Base-by-base conservation (phyloP, 2,329 filamentous ascomycete species). In the Pseudocercospora pini-densiflorae region DNA sequence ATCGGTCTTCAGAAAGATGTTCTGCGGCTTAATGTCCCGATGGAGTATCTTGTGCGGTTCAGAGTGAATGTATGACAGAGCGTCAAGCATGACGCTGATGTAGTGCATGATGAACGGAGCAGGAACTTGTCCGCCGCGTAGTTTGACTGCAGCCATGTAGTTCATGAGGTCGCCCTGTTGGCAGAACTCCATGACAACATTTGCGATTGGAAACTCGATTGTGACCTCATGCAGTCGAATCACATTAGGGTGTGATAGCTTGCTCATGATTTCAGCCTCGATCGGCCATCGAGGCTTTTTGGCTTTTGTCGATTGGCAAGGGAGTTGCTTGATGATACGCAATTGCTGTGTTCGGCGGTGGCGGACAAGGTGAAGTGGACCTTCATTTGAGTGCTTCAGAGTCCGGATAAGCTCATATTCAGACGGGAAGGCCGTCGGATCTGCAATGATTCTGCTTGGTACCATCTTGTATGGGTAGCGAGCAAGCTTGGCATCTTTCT, bases 51-150 rank as follows among this genome's bases (percentile, higher is more conserved):
- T 19, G 9, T 16, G 16, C 1, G 55, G 51, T 3, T 71, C 69
- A n/a, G 57, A 14, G 36, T 75, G 74, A 3, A 74, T 23, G 63
- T 66, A 73, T 5, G 62, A 61, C 5, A 76, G 36, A 1, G 71
- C 73, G 12, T 70, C 59, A 54, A 63, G 31, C 63, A 76, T 64
- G 21, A 59, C 65, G 23, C 53, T 59, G 55, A 73, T 65, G 61
- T 68, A 64, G 43, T 75, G 71, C 14, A 71, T 61, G 19, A 71
- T 49, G 59, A 74, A 72, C 1, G 59, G 61, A 10, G 69, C 61
- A 3, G 72, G 70, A 7, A 63, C 23, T 8, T 29, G 14, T 10
- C 4, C 33, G 14, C 14, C 33, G 12, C 33, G 33, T 1, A 54
- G 16, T 8, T 24, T 23, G 1, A 66, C 64, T n/a, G 66, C 63